phyloP scores from a whole-genome alignment of 148 eudicot species.

The Rhododendron ferrugineum region DNA sequence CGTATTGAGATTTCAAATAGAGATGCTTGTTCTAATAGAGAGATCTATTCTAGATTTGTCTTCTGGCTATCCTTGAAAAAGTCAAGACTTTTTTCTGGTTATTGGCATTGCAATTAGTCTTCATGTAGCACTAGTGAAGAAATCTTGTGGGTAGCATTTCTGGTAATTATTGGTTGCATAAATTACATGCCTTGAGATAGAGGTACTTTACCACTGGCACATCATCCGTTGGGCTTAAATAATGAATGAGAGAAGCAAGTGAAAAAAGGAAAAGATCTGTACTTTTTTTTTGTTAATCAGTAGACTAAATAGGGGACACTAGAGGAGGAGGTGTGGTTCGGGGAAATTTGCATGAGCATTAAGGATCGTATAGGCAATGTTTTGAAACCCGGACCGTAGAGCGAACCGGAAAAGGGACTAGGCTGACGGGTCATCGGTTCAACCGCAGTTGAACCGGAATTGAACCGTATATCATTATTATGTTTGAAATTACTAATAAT shows the following conservation, averaged over 20 bases:
- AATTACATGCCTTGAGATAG: not conserved
- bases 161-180: not conserved
- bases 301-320: not conserved
- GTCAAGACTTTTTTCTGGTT: not conserved
- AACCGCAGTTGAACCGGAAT: too few species aligned
- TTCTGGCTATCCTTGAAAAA: not conserved
- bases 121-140: not conserved
- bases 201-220: too few species aligned
- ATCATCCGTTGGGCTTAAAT: not conserved
- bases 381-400: too few species aligned
- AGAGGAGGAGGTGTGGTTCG: not conserved
- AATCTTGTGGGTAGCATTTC: not conserved
- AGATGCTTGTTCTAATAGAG: not conserved
- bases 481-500: too few species aligned
- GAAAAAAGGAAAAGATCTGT: not conserved
- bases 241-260: not conserved
- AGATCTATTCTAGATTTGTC: not conserved
- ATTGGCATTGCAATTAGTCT: not conserved
- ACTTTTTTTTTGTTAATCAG: not conserved
- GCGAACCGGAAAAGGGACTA: too few species aligned
- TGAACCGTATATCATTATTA: too few species aligned
- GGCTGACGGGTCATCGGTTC: too few species aligned
- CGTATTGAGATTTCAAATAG: not conserved
- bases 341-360: not conserved
- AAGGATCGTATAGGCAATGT: not conserved